phyloP scores from a whole-genome alignment of 2,329 filamentous ascomycete species.

The Penicillium sp. region DNA sequence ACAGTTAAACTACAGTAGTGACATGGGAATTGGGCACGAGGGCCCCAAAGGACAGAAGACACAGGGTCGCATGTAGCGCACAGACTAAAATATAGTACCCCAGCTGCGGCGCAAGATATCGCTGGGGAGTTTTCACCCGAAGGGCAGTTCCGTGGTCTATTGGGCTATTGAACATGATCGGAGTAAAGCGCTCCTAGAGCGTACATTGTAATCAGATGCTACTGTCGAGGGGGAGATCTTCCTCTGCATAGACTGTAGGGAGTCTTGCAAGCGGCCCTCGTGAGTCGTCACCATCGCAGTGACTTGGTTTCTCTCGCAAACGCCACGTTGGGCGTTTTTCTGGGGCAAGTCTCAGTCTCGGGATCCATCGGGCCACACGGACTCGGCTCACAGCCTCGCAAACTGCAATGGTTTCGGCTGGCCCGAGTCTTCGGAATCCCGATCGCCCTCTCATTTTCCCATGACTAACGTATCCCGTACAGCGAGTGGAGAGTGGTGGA shows the following conservation, averaged over 20 bases:
- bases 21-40: neutral
- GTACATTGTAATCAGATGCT: neutral
- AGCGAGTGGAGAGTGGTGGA: neutral
- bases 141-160: neutral
- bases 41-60: neutral
- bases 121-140: neutral
- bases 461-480: conserved; percentile 2
- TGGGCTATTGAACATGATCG: neutral
- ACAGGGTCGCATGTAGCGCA: conserved; percentile 11
- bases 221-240: too few species aligned
- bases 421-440: conserved; percentile 15
- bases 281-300: neutral
- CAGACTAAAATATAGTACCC: neutral
- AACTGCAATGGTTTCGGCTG: neutral
- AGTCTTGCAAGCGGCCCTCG: too few species aligned
- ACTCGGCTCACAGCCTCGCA: conserved; percentile 5
- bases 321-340: neutral
- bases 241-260: too few species aligned
- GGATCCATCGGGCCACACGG: conserved; percentile 7
- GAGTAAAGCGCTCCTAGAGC: neutral
- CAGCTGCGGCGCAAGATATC: neutral
- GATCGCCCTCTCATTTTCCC: conserved; percentile 5
- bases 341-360: neutral
- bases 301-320: neutral
- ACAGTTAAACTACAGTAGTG: too few species aligned